phyloP scores from a whole-genome alignment of 1,284 basidiomycete genomes.

The Ceratorhiza oryzae-sativae region DNA sequence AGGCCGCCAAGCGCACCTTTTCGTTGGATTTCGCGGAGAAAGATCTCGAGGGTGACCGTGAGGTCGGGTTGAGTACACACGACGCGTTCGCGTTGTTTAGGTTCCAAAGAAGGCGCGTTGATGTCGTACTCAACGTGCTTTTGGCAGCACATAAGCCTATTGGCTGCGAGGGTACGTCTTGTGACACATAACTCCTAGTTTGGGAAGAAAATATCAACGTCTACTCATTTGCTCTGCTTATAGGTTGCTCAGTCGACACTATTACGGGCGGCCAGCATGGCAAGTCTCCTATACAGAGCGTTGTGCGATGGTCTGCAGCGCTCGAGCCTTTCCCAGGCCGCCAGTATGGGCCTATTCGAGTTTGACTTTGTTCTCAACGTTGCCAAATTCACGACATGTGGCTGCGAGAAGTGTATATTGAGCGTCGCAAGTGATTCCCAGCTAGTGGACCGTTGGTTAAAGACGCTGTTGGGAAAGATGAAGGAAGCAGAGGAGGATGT shows the following conservation, averaged over 20 bases:
- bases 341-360: slow-evolving; percentile 27
- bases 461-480: slow-evolving; percentile 34
- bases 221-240: background rate
- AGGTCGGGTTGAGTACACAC: slow-evolving; percentile 25
- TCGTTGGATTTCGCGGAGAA: slow-evolving; percentile 37
- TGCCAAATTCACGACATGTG: slow-evolving; percentile 36
- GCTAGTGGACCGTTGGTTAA: slow-evolving; percentile 36
- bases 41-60: slow-evolving; percentile 31
- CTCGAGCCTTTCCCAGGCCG: slow-evolving; percentile 29
- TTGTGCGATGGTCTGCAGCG: slow-evolving; percentile 34
- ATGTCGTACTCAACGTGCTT: slow-evolving; percentile 29
- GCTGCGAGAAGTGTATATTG: slow-evolving; percentile 32
- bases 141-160: slow-evolving; percentile 26
- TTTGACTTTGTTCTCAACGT: slow-evolving; percentile 35
- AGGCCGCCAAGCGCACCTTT: slow-evolving; percentile 34
- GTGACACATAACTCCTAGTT: background rate
- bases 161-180: slow-evolving; percentile 23
- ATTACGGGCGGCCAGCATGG: slow-evolving; percentile 36
- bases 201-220: background rate
- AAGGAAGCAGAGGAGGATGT: slow-evolving; percentile 32
- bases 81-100: slow-evolving; percentile 36
- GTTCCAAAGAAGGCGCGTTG: slow-evolving; percentile 30
- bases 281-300: slow-evolving; percentile 35
- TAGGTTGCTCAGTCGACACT: slow-evolving; percentile 36
- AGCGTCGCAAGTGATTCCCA: slow-evolving; percentile 34